These are phyloP conservation scores for Salpingoeca rosetta DNA, from an alignment of 78 protist species.

Conservation along the genomic window DNA sequence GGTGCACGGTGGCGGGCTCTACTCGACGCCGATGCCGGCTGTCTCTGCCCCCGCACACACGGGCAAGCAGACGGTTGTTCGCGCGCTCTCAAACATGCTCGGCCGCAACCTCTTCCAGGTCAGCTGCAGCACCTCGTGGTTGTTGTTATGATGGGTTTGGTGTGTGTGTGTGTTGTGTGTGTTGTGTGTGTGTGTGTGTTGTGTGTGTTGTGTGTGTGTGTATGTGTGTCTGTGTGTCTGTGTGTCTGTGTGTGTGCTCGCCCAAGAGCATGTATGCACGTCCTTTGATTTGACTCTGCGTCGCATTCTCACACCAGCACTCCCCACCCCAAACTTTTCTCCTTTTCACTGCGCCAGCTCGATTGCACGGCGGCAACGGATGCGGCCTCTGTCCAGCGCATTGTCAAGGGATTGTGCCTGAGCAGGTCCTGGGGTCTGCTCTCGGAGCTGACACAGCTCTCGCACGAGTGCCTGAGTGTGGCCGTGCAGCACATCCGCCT, in stretches of 20 bases:
- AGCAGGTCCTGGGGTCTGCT: background rate
- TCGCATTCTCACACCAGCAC: too few relatives aligned
- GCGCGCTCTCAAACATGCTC: background rate
- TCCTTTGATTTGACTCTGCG: too few relatives aligned
- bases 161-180: background rate
- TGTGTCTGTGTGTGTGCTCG: too few relatives aligned
- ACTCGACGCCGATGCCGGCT: background rate
- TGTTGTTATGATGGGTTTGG: background rate
- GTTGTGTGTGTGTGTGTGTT: background rate
- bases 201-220: background rate
- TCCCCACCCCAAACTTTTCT: too few relatives aligned
- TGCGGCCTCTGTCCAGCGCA: background rate
- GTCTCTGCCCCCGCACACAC: too few relatives aligned
- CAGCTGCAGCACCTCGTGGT: background rate
- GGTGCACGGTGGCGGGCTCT: background rate
- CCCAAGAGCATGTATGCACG: too few relatives aligned
- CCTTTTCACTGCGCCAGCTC: too few relatives aligned
- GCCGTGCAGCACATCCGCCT: background rate
- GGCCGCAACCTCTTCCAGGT: background rate
- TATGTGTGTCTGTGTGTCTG: too few relatives aligned
- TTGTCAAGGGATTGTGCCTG: background rate
- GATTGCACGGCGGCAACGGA: background rate
- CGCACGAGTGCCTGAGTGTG: background rate
- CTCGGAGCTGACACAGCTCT: background rate
- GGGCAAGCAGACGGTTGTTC: too few relatives aligned